Conservation (phyloP, 257 asterid genomes). For the Marsdenia floribunda region DNA sequence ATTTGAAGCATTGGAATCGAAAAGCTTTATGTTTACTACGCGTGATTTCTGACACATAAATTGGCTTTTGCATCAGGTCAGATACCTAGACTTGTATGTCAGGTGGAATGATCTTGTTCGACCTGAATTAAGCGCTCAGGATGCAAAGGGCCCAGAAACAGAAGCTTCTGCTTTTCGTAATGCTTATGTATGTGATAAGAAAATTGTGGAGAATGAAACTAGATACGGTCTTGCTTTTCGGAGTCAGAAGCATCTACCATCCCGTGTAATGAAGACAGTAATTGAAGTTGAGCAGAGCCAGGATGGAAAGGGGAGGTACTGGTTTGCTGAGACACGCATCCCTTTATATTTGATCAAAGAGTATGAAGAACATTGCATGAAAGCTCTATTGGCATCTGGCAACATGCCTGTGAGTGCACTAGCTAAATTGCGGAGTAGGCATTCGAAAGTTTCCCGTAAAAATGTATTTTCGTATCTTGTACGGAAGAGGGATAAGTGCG, state of each 20-base stretch:
- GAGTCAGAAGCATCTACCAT: constrained; percentile 78
- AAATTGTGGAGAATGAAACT: constrained; percentile 40
- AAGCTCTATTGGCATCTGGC: constrained; percentile 11
- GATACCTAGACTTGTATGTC: constrained; percentile 64
- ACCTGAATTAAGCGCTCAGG: constrained; percentile 50
- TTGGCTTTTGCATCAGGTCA: constrained; percentile 48
- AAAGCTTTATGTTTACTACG: background rate
- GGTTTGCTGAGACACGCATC: constrained; percentile 69
- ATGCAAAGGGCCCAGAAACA: constrained; percentile 64
- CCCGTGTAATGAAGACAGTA: constrained; percentile 68
- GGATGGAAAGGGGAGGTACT: constrained; percentile 59
- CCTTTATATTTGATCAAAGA: constrained; percentile 77
- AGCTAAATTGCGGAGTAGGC: constrained; percentile 42
- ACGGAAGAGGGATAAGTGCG: constrained; percentile 46
- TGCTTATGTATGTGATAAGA: constrained; percentile 56
- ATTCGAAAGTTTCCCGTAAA: constrained; percentile 37
- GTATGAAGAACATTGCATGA: constrained; percentile 50
- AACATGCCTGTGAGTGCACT: constrained; percentile 29
- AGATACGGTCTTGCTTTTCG: constrained; percentile 68
- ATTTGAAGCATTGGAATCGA: background rate
- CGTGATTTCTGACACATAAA: background rate
- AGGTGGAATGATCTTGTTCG: constrained; percentile 78
- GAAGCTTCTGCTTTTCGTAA: constrained; percentile 79
- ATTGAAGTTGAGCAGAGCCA: constrained; percentile 48
- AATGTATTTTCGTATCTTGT: constrained; percentile 49